Percentiles rank a stretch among this genome's conserved stretches.
phyloP scores from a whole-genome alignment of 2,329 filamentous ascomycete species.

The Monosporascus ibericus region DNA sequence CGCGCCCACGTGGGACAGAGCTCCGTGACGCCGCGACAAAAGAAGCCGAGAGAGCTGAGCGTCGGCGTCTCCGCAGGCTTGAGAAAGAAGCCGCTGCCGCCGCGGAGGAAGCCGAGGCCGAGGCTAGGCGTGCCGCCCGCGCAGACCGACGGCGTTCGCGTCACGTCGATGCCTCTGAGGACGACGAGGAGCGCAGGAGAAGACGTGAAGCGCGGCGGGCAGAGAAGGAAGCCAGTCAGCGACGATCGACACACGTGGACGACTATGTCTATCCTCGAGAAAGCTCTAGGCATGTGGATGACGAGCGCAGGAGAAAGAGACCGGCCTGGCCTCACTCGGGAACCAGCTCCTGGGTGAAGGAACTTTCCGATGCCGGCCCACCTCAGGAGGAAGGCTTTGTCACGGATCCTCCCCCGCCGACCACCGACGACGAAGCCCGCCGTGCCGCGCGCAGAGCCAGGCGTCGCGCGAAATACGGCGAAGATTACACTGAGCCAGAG shows the following conservation, averaged over 20 bases:
- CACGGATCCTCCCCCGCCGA: conserved; percentile 27
- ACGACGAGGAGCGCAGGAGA: conserved; percentile 48
- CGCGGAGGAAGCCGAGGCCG: conserved; percentile 38
- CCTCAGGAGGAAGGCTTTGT: conserved; percentile 40
- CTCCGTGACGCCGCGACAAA: conserved; percentile 36
- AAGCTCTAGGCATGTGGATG: conserved; percentile 29
- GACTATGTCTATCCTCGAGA: conserved; percentile 38
- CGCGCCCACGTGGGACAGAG: conserved; percentile 44
- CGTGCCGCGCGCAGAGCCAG: conserved; percentile 42
- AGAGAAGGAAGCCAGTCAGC: conserved; percentile 34
- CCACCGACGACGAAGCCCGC: conserved; percentile 41
- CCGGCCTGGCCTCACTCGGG: conserved; percentile 56
- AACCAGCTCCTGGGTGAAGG: conserved; percentile 61
- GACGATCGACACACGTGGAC: conserved; percentile 37
- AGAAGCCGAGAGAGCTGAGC: conserved; percentile 34
- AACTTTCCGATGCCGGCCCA: conserved; percentile 55
- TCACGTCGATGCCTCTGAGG: conserved; percentile 36
- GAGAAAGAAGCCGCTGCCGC: conserved; percentile 38
- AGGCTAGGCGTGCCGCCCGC: conserved; percentile 38
- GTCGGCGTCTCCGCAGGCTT: conserved; percentile 29
- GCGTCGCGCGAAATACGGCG: conserved; percentile 31
- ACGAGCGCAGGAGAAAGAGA: conserved; percentile 24
- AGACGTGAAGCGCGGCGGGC: conserved; percentile 47
- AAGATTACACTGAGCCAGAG: conserved; percentile 31
- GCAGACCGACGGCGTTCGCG: conserved; percentile 45